phyloP scores from a whole-genome alignment of 495 filamentous ascomycete species.

The Schizothecium vesticola region DNA sequence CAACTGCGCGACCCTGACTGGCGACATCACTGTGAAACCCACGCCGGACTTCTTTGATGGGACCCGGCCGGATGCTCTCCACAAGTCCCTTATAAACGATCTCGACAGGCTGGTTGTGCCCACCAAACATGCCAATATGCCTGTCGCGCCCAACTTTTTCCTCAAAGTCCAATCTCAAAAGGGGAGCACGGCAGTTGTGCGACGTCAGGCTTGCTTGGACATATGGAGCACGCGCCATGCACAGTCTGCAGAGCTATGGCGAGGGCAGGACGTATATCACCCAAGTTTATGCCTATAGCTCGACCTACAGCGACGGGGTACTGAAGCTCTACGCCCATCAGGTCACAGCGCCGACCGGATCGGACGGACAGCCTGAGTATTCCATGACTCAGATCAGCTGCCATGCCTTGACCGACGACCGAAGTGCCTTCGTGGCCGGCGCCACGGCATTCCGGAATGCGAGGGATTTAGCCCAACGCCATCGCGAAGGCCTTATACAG shows the following conservation, averaged over 20 bases:
- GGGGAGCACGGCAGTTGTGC: conserved; percentile 29
- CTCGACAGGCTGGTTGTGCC: conserved; percentile 29
- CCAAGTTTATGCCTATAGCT: conserved; percentile 31
- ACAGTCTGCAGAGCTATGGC: conserved; percentile 39
- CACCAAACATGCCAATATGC: conserved; percentile 29
- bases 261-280: conserved; percentile 32
- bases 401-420: background rate
- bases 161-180: conserved; percentile 34
- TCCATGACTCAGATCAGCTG: conserved; percentile 34
- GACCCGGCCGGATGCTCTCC: conserved; percentile 15
- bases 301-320: conserved; percentile 30
- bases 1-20: conserved; percentile 10
- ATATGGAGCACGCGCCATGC: conserved; percentile 42
- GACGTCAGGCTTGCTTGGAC: conserved; percentile 40
- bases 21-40: conserved; percentile 11
- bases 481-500: conserved; percentile 19
- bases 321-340: conserved; percentile 39
- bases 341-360: conserved; percentile 21
- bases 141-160: conserved; percentile 40
- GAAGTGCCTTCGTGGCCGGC: background rate
- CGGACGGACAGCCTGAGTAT: conserved; percentile 31
- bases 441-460: conserved; percentile 18
- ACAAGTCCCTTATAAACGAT: conserved; percentile 10
- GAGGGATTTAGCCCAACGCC: conserved; percentile 13
- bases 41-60: conserved; percentile 36